Evolutionary conservation across 371 early-diverging fungal species (phyloP).

Genomic region (Amoeboaphelidium protococcarum): DNA sequence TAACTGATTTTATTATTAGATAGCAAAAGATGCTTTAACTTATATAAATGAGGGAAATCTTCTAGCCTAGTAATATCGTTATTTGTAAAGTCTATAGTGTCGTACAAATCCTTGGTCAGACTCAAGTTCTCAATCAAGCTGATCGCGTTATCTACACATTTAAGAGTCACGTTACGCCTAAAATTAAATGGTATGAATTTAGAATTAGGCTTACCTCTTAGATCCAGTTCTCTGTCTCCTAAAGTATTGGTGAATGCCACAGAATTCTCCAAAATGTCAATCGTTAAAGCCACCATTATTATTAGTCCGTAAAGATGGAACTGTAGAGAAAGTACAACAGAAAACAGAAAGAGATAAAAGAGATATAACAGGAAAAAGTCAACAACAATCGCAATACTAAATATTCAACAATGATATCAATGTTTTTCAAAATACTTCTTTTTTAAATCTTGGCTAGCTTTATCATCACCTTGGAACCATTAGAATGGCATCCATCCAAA

Average conservation of each 20-base stretch:
- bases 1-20: constrained; percentile 59
- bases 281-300: constrained; percentile 45
- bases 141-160: constrained; percentile 54
- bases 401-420: too few relatives aligned
- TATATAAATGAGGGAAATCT: constrained; percentile 58
- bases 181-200: background rate
- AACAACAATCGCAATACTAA: too few relatives aligned
- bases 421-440: too few relatives aligned
- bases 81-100: constrained; percentile 70
- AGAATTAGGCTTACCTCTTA: constrained; percentile 31
- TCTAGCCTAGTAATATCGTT: constrained; percentile 59
- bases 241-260: constrained; percentile 50
- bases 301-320: too few relatives aligned
- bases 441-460: too few relatives aligned
- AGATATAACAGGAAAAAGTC: too few relatives aligned
- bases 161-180: constrained; percentile 6
- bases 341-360: too few relatives aligned
- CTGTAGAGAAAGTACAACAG: too few relatives aligned
- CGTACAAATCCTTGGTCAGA: constrained; percentile 71
- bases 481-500: too few relatives aligned
- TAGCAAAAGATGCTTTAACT: constrained; percentile 44
- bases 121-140: constrained; percentile 91
- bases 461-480: too few relatives aligned
- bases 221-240: constrained; percentile 61
- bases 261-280: constrained; percentile 39